Evolutionary conservation across 1,284 basidiomycete genomes (phyloP).

Genomic region (Entoloma clypeatum): DNA sequence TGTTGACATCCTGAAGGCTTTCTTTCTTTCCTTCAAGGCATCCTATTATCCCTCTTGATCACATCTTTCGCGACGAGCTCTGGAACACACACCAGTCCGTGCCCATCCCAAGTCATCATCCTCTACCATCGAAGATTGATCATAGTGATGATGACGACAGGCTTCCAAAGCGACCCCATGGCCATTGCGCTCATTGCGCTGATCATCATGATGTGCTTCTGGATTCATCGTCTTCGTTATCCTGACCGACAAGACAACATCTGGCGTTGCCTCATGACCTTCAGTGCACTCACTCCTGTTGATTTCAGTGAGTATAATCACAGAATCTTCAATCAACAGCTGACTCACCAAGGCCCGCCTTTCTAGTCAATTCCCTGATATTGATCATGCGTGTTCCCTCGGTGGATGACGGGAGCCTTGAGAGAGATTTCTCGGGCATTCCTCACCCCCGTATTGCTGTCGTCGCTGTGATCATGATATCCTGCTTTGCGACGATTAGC

Average conservation of each 20-base stretch:
- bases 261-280: conserved; percentile 14
- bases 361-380: conserved; percentile 9
- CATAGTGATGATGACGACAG: conserved; percentile 7
- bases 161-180: conserved; percentile 17
- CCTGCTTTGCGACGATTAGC: conserved; percentile 15
- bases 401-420: conserved; percentile 9
- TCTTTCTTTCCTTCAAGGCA: conserved; percentile 18
- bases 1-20: conserved; percentile 11
- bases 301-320: conserved; percentile 11
- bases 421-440: conserved; percentile 15
- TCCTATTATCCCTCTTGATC: conserved; percentile 17
- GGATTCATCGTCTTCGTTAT: conserved; percentile 16
- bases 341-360: not conserved
- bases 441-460: conserved; percentile 7
- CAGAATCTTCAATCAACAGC: not conserved
- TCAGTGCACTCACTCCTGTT: conserved; percentile 9
- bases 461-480: conserved; percentile 3
- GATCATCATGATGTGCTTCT: conserved; percentile 13
- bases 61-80: conserved; percentile 18
- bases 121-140: too few species aligned
- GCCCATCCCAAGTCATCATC: not conserved
- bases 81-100: conserved; percentile 14
- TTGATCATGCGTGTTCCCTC: conserved; percentile 16
- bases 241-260: conserved; percentile 10
- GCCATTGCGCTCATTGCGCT: conserved; percentile 13